Evolutionary conservation across 352 stramenopile genomes (phyloP), one percentile per base, ranked within the genome.

Genomic region (Bremia lactucae): DNA sequence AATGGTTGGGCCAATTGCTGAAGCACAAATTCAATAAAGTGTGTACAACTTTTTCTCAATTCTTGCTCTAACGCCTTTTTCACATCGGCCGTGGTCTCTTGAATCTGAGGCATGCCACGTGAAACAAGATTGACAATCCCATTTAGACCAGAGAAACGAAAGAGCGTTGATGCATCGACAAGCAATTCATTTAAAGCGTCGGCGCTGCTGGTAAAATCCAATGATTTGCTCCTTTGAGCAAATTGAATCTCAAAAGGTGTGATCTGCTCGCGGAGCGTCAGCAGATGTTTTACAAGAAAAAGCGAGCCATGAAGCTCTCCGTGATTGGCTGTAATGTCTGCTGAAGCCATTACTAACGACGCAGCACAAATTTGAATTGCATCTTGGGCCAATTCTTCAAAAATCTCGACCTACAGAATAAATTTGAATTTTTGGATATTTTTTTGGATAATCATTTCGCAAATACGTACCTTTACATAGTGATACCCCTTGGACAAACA

Each of bases 401-500:
- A 92, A 35, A 92, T 88, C 39, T 88, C 68, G 59, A 80, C 84
- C 75, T 84, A 49, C 21, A 49, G 31, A 6, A 14, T 3, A n/a
- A 2, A 25, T 25, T 15, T 23, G 8, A 26, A 25, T 7, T 16
- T n/a, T 20, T 38, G 23, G 33, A 31, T 29, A 10, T 25, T n/a
- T n/a, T n/a, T n/a, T n/a, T n/a, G n/a, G n/a, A 1, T 31, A 25
- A 9, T 21, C 31, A 13, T 40, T 4, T 18, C 21, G 14, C 8
- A 14, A 25, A 36, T 5, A 18, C 59, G 16, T 58, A 87, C 74
- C 48, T 91, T 83, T 20, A 92, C 67, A 23, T 79, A 87, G 33
- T 79, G 76, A 47, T 92, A 92, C 6, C 86, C 70, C 46, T 88
- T 87, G 18, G 79, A 89, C n/a, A 92, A 42, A 49, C 74, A 88